A percentile compares a stretch with the other conserved stretches of the same genome.
These are phyloP conservation scores for Apium graveolens DNA, from an alignment of 129 eudicot genomes.

Conservation along the genomic window DNA sequence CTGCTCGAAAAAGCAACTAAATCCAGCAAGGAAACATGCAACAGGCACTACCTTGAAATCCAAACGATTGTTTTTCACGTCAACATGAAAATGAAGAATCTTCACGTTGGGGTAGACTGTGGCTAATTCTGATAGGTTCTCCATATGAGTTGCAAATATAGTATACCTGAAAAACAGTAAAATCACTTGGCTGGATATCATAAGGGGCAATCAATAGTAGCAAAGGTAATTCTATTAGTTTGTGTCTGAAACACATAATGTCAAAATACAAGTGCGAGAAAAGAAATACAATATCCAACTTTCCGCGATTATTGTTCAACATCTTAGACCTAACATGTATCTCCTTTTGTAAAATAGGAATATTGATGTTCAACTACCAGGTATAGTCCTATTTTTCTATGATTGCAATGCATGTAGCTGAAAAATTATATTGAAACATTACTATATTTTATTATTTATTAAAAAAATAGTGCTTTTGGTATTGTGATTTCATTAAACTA, in stretches of 20 bases:
- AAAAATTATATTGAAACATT: too few relatives aligned
- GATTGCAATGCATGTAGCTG: not conserved
- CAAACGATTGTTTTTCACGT: constrained; percentile 71
- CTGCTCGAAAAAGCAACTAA: not conserved
- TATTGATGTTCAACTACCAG: not conserved
- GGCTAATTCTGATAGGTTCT: constrained; percentile 71
- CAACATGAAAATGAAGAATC: constrained; percentile 80
- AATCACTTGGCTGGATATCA: not conserved
- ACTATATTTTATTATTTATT: too few relatives aligned
- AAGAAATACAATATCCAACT: not conserved
- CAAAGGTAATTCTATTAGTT: not conserved
- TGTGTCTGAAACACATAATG: not conserved
- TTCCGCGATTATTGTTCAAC: not conserved
- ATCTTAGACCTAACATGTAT: not conserved
- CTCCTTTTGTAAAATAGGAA: not conserved
- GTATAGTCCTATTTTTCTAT: not conserved
- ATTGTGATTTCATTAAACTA: not conserved
- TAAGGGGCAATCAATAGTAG: not conserved
- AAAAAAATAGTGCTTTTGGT: not conserved
- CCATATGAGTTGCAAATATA: constrained; percentile 93
- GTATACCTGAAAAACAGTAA: constrained; percentile 47
- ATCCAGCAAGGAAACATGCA: constrained; percentile 2
- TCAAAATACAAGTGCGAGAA: not conserved
- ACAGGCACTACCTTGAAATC: constrained; percentile 70
- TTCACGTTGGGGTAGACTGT: constrained; percentile 79